Evolutionary conservation across 2,329 filamentous ascomycete genomes (phyloP).

Genomic region (Xylariaceae sp.): DNA sequence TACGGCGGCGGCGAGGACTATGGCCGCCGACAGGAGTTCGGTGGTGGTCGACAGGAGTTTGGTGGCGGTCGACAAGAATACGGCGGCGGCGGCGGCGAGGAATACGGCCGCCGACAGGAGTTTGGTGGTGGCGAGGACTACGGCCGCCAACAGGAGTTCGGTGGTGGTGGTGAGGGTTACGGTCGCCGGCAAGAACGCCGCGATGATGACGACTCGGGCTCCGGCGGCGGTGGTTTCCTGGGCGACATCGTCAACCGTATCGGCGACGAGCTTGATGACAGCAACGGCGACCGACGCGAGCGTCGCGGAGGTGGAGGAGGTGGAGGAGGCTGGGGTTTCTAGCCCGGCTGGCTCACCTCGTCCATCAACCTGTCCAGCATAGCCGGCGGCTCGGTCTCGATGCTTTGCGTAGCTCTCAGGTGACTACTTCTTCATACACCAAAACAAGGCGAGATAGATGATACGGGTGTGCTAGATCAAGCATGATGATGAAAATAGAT

Average conservation of each 20-base stretch:
- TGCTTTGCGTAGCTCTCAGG: too few species aligned
- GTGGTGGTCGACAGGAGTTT: constrained; percentile 10
- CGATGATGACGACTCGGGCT: constrained; percentile 13
- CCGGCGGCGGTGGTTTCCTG: constrained; percentile 16
- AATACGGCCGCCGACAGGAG: constrained; percentile 13
- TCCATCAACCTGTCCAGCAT: too few species aligned
- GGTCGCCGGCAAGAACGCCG: constrained; percentile 7
- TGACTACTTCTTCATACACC: too few species aligned
- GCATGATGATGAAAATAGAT: too few species aligned
- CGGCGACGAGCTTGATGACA: constrained; percentile 17
- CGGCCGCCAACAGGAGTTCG: constrained; percentile 5
- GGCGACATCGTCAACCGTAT: constrained; percentile 13
- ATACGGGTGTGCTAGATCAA: too few species aligned
- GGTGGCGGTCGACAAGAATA: constrained; percentile 7
- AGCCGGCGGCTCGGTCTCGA: too few species aligned
- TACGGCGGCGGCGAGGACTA: constrained; percentile 4
- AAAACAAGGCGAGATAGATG: too few species aligned
- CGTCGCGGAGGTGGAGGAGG: constrained; percentile 15
- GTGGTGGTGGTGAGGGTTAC: neutral
- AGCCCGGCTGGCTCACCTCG: too few species aligned
- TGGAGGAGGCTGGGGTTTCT: constrained; percentile 14
- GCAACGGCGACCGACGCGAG: too few species aligned
- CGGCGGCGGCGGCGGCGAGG: constrained; percentile 4
- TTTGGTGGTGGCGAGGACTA: constrained; percentile 7
- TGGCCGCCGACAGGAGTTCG: constrained; percentile 3